Conservation (phyloP, 306 rosid genomes). For the Amphicarpaea edgeworthii region DNA sequence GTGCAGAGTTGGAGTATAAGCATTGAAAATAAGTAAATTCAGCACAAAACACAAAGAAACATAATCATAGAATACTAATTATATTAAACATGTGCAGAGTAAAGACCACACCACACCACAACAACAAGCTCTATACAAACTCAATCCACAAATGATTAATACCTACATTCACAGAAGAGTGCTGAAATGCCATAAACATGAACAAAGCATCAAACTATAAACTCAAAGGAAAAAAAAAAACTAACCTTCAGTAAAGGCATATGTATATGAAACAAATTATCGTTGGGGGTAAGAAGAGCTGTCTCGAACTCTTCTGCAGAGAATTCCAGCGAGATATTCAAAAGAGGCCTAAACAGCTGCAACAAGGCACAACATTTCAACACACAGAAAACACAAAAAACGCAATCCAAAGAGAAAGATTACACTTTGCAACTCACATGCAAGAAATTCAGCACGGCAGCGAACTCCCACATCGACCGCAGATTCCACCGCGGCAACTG, state of each 20-base stretch:
- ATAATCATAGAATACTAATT: slow-evolving; percentile 8
- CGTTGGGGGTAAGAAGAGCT: slow-evolving; percentile 88
- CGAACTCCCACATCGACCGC: slow-evolving; percentile 98
- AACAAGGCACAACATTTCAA: slow-evolving; percentile 47
- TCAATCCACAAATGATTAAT: background rate
- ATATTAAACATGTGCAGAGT: slow-evolving; percentile 20
- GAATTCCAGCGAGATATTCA: slow-evolving; percentile 84
- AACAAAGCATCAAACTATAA: slow-evolving; percentile 24
- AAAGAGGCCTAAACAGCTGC: slow-evolving; percentile 86
- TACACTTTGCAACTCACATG: slow-evolving; percentile 74
- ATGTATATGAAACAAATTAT: slow-evolving; percentile 90
- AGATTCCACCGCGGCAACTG: slow-evolving; percentile 87
- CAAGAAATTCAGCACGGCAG: slow-evolving; percentile 91
- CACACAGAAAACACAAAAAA: background rate
- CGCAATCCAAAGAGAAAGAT: slow-evolving; percentile 44
- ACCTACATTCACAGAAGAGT: slow-evolving; percentile 34
- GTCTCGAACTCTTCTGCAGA: slow-evolving; percentile 98
- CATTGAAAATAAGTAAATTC: slow-evolving; percentile 33
- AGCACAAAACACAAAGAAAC: slow-evolving; percentile 33
- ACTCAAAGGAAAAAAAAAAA: slow-evolving; percentile 13
- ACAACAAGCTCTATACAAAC: slow-evolving; percentile 10
- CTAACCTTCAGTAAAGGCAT: slow-evolving; percentile 96
- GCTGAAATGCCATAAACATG: background rate
- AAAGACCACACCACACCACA: slow-evolving; percentile 13
- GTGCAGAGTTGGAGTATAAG: slow-evolving; percentile 19